These are phyloP conservation scores for Brassica carinata DNA, from an alignment of 345 rosid genomes.

Conservation along the genomic window DNA sequence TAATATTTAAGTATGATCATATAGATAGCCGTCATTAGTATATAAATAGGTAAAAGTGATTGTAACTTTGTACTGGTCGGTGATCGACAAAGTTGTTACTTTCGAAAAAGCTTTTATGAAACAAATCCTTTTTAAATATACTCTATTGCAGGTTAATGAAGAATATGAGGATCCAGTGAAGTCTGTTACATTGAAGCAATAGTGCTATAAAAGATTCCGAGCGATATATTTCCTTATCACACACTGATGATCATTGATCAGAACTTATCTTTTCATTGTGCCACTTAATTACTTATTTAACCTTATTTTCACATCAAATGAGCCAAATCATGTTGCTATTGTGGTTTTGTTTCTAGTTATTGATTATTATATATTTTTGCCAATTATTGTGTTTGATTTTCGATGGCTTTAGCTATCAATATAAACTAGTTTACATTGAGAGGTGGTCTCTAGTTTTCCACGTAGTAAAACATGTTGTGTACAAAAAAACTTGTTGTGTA, in stretches of 20 bases:
- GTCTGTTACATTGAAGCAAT: conserved; percentile 1
- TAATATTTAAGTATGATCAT: background rate
- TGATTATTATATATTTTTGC: background rate
- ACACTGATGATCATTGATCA: conserved; percentile 4
- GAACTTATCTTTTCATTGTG: background rate
- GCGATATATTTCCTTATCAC: background rate
- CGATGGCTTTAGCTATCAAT: background rate
- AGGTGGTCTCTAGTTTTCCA: background rate
- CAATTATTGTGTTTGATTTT: background rate
- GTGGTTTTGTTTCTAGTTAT: background rate
- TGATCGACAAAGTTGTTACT: background rate
- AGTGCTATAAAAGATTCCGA: background rate
- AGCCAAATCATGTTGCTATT: background rate
- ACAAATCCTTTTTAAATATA: background rate
- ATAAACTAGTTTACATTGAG: background rate
- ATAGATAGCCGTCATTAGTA: background rate
- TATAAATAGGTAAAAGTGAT: conserved; percentile 31
- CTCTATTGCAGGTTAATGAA: conserved; percentile 51
- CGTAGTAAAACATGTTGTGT: background rate
- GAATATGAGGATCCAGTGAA: conserved; percentile 61
- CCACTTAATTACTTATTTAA: background rate
- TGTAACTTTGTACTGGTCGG: conserved; percentile 5
- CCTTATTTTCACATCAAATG: background rate
- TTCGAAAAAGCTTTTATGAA: background rate
- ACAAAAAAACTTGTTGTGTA: background rate